Conservation (phyloP, 768 basidiomycete species). For the Tephrocybe sp. region DNA sequence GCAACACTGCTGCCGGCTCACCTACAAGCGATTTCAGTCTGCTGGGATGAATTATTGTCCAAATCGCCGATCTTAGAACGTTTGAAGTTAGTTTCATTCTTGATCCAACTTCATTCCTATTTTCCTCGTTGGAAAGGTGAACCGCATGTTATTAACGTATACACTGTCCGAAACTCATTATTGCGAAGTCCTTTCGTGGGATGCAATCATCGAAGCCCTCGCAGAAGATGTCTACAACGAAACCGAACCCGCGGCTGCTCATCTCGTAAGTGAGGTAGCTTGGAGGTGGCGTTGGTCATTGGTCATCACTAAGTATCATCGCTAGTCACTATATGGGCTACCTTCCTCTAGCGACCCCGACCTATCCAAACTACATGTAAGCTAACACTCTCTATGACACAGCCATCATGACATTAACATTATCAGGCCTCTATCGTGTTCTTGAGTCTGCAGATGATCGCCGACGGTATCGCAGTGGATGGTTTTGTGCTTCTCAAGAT, state of each 20-base stretch:
- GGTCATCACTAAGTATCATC: too few relatives aligned
- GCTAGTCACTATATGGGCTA: conserved; percentile 47
- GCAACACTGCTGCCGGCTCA: conserved; percentile 66
- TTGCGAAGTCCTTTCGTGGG: conserved; percentile 62
- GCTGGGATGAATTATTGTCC: conserved; percentile 64
- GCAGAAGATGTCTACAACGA: conserved; percentile 54
- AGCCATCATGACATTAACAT: conserved; percentile 1
- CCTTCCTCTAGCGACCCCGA: conserved; percentile 47
- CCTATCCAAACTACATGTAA: conserved; percentile 45
- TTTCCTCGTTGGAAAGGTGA: conserved; percentile 69
- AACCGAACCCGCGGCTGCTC: conserved; percentile 35
- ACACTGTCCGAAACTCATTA: neutral
- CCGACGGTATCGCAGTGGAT: conserved; percentile 60
- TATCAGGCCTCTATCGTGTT: conserved; percentile 53
- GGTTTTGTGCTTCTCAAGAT: conserved; percentile 54
- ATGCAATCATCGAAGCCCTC: conserved; percentile 56
- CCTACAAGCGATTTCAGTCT: conserved; percentile 60
- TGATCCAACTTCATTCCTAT: conserved; percentile 67
- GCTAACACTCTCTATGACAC: conserved; percentile 5
- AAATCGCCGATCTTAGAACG: conserved; percentile 59
- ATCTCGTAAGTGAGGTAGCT: conserved; percentile 34
- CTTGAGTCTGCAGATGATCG: conserved; percentile 65
- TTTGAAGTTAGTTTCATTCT: conserved; percentile 57
- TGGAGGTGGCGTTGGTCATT: too few relatives aligned
- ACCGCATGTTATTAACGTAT: conserved; percentile 8